These are phyloP conservation scores for Phylloporus arenicola DNA, from an alignment of 768 basidiomycete genomes.

Conservation along the genomic window DNA sequence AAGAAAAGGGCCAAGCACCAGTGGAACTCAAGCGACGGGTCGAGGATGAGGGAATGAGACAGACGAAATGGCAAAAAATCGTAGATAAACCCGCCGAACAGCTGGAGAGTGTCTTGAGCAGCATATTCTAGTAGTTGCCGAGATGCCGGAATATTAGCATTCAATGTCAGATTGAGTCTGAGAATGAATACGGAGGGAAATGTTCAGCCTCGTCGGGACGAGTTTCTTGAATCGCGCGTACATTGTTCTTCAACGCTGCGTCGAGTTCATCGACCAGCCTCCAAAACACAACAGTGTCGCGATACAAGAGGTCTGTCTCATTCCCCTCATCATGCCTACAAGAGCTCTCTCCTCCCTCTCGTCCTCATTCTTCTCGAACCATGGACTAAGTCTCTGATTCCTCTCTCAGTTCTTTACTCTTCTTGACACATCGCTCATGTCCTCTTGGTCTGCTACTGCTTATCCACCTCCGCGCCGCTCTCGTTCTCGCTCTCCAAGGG, in stretches of 20 bases:
- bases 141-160: constrained; percentile 9
- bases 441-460: constrained; percentile 64
- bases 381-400: constrained; percentile 42
- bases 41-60: constrained; percentile 6
- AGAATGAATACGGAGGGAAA: constrained; percentile 15
- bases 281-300: constrained; percentile 39
- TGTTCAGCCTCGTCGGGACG: constrained; percentile 8
- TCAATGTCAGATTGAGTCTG: constrained; percentile 22
- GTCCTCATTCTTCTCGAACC: constrained; percentile 29
- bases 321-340: constrained; percentile 66
- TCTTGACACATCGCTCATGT: constrained; percentile 51
- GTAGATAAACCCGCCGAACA: constrained; percentile 14
- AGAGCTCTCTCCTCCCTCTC: constrained; percentile 61
- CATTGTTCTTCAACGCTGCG: constrained; percentile 38
- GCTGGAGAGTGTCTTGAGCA: constrained; percentile 43
- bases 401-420: constrained; percentile 38
- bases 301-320: constrained; percentile 85
- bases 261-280: constrained; percentile 29
- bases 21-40: constrained; percentile 18
- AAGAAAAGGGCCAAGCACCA: constrained; percentile 51
- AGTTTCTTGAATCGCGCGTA: constrained; percentile 59
- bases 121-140: constrained; percentile 42
- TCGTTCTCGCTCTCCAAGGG: constrained; percentile 71
- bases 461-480: constrained; percentile 76
- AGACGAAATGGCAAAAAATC: constrained; percentile 13